phyloP scores from a whole-genome alignment of 805 yeast species.

The Wickerhamiella azymoides region DNA sequence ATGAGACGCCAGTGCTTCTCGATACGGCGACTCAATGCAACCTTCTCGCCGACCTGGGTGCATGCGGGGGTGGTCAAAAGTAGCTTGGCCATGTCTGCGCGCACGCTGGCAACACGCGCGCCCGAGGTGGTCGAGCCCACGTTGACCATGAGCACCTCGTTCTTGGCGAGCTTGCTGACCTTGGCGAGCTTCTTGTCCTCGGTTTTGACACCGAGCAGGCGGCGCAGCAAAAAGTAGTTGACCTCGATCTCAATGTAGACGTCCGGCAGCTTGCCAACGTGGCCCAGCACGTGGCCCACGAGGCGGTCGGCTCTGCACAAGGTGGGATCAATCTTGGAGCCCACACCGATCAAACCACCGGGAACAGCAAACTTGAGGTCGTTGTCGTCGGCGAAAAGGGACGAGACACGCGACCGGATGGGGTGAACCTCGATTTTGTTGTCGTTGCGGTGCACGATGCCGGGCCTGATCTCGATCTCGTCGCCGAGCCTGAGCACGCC shows the following conservation, averaged over 20 bases:
- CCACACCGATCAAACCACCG: slow-evolving; percentile 99
- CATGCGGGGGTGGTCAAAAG: slow-evolving; percentile 96
- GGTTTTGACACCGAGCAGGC: slow-evolving; percentile 95
- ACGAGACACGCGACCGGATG: slow-evolving; percentile 82
- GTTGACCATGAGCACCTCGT: slow-evolving; percentile 96
- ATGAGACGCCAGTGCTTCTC: slow-evolving; percentile 99
- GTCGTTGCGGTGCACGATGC: slow-evolving; percentile 89
- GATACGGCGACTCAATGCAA: slow-evolving; percentile 96
- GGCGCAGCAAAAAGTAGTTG: slow-evolving; percentile 89
- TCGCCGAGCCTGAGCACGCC: slow-evolving; percentile 97
- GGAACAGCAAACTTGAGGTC: slow-evolving; percentile 98
- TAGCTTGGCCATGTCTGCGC: slow-evolving; percentile 98
- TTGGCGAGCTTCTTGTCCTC: slow-evolving; percentile 94
- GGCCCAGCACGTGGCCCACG: slow-evolving; percentile 98
- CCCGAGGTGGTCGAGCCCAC: slow-evolving; percentile 99
- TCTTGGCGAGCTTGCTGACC: slow-evolving; percentile 84
- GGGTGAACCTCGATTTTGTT: slow-evolving; percentile 90
- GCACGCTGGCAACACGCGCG: slow-evolving; percentile 94
- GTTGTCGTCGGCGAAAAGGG: slow-evolving; percentile 93
- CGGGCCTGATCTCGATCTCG: slow-evolving; percentile 98
- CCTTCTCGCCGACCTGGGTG: slow-evolving; percentile 95
- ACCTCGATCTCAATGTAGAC: slow-evolving; percentile 96
- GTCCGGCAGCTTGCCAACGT: slow-evolving; percentile 89
- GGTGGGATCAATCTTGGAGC: slow-evolving; percentile 97
- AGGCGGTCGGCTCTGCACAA: slow-evolving; percentile 98